These are phyloP conservation scores for Mortierella alpina DNA, from an alignment of 192 early-diverging fungal genomes.

Conservation along the genomic window DNA sequence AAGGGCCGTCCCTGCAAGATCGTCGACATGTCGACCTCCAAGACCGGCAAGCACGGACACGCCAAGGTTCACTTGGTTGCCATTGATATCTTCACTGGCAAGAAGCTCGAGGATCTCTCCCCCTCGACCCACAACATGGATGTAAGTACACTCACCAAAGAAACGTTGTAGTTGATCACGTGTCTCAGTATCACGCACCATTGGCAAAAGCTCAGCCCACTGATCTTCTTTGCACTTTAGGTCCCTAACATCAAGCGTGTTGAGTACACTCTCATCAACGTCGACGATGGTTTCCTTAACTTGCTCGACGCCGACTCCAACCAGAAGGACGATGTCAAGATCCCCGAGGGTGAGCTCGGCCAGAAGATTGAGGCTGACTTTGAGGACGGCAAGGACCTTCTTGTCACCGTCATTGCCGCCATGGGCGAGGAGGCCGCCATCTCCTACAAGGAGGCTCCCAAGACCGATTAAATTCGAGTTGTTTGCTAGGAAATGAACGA, in stretches of 20 bases:
- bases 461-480: constrained; percentile 38
- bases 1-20: constrained; percentile 99
- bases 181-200: too few species aligned
- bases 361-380: constrained; percentile 79
- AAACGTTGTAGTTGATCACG: too few species aligned
- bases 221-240: too few species aligned
- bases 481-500: too few species aligned
- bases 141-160: constrained; percentile 28
- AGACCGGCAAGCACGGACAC: constrained; percentile 99
- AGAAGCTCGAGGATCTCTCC: constrained; percentile 99
- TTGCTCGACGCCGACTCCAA: constrained; percentile 82
- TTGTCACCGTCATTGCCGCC: constrained; percentile 86
- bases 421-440: constrained; percentile 95
- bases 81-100: constrained; percentile 97
- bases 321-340: constrained; percentile 97
- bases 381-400: constrained; percentile 69
- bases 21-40: constrained; percentile 99
- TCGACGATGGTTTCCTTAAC: constrained; percentile 91
- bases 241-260: constrained; percentile 90
- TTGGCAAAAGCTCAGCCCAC: too few species aligned
- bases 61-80: constrained; percentile 98
- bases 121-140: constrained; percentile 99
- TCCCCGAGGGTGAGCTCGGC: constrained; percentile 88
- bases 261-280: constrained; percentile 88
- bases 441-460: constrained; percentile 83